These are phyloP conservation scores for Eragrostis tef DNA, from an alignment of 202 grass and related monocot species.

Conservation along the genomic window DNA sequence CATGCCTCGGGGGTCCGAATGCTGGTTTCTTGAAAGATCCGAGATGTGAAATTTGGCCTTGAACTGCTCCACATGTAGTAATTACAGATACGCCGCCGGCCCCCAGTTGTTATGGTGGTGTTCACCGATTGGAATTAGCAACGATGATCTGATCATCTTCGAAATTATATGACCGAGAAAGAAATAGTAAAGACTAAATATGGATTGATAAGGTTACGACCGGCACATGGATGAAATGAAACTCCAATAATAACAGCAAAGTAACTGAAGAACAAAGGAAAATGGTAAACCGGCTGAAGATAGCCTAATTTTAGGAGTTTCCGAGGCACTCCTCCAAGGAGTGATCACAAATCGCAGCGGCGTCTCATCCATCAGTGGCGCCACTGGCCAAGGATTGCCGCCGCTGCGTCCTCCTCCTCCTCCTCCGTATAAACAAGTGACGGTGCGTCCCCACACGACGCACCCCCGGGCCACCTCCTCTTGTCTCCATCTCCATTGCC, in stretches of 20 bases:
- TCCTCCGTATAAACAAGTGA: neutral
- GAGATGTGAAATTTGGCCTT: neutral
- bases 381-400: constrained; percentile 25
- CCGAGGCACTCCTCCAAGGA: neutral
- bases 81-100: neutral
- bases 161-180: neutral
- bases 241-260: neutral
- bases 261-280: neutral
- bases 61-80: neutral
- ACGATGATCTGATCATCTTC: neutral
- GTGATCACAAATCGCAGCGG: constrained; percentile 43
- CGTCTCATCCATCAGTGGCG: constrained; percentile 37
- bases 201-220: constrained; percentile 44
- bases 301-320: constrained; percentile 41
- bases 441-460: neutral
- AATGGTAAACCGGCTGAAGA: neutral
- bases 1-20: neutral
- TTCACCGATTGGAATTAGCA: too few species aligned
- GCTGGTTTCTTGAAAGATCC: too few species aligned
- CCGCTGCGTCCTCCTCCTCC: neutral
- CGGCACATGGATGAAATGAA: neutral
- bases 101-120: too few species aligned
- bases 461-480: neutral
- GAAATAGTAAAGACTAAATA: constrained; percentile 54
- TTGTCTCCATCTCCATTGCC: neutral